Percentiles rank a stretch among this genome's conserved stretches.
phyloP scores from a whole-genome alignment of 192 early-diverging fungal species.

The Lunasporangiospora selenospora region DNA sequence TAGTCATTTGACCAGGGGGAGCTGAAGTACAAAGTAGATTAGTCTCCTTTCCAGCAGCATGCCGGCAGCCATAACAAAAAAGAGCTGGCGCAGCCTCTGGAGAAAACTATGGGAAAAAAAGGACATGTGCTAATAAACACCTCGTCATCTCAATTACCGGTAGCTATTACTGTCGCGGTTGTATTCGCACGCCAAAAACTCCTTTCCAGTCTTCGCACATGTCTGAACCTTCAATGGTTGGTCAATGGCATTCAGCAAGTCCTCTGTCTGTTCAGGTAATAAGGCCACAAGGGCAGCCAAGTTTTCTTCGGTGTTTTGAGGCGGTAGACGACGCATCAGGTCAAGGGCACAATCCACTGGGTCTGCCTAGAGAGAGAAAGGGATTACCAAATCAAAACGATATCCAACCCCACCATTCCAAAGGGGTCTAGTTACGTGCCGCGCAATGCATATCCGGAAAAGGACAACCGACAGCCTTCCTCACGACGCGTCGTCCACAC shows the following conservation, averaged over 20 bases:
- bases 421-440: too few relatives aligned
- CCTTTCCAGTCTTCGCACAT: conserved; percentile 74
- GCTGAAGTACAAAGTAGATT: too few relatives aligned
- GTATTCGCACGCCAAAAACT: conserved; percentile 94
- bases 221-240: conserved; percentile 85
- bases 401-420: too few relatives aligned
- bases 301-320: conserved; percentile 90
- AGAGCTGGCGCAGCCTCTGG: not conserved
- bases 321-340: conserved; percentile 96
- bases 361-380: too few relatives aligned
- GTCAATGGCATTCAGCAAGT: conserved; percentile 90
- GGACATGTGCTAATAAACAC: not conserved
- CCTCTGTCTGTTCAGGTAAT: conserved; percentile 87
- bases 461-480: too few relatives aligned
- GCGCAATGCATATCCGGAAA: too few relatives aligned
- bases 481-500: too few relatives aligned
- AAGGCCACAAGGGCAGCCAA: conserved; percentile 82
- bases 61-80: not conserved
- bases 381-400: too few relatives aligned
- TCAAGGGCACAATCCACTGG: conserved; percentile 95
- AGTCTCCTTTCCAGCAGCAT: not conserved
- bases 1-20: conserved; percentile 99
- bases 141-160: conserved; percentile 56
- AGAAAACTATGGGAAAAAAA: not conserved
- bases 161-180: conserved; percentile 97